Evolutionary conservation across 495 filamentous ascomycete species (phyloP).

Genomic region (Poronia punctata): DNA sequence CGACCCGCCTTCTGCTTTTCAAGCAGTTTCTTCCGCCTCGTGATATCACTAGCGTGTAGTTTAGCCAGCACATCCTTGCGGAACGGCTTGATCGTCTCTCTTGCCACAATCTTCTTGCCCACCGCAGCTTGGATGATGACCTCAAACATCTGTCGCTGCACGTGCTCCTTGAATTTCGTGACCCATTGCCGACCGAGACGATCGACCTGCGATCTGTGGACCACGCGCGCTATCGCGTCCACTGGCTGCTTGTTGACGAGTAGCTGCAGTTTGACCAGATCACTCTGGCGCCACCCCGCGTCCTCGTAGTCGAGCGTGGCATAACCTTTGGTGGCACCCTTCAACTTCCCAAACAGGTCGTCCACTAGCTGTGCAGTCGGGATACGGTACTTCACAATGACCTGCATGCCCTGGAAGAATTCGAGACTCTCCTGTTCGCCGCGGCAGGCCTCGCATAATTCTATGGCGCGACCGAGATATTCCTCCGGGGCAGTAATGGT

Average conservation of each 20-base stretch:
- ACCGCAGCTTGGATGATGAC: conserved; percentile 89
- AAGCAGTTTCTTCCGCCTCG: conserved; percentile 73
- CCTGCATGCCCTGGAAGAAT: conserved; percentile 91
- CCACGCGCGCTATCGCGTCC: conserved; percentile 85
- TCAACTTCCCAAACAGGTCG: conserved; percentile 95
- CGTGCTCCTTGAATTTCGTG: conserved; percentile 92
- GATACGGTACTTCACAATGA: conserved; percentile 88
- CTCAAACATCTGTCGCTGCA: conserved; percentile 93
- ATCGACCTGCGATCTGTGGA: conserved; percentile 72
- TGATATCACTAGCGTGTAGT: conserved; percentile 84
- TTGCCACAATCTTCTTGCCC: conserved; percentile 75
- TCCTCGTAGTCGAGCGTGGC: conserved; percentile 94
- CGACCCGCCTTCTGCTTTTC: conserved; percentile 97
- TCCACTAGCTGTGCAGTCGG: conserved; percentile 86
- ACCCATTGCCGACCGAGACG: conserved; percentile 81
- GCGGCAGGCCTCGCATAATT: conserved; percentile 85
- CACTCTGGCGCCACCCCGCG: conserved; percentile 72
- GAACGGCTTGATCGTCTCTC: conserved; percentile 95
- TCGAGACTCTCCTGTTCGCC: conserved; percentile 78
- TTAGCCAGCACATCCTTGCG: conserved; percentile 91
- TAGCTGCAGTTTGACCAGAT: conserved; percentile 83
- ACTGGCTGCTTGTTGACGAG: conserved; percentile 88
- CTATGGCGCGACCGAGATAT: conserved; percentile 88
- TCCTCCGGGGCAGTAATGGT: conserved; percentile 92
- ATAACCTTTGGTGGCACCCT: conserved; percentile 68